phyloP scores from a whole-genome alignment of 495 filamentous ascomycete genomes.

The Hyaloscypha variabilis region DNA sequence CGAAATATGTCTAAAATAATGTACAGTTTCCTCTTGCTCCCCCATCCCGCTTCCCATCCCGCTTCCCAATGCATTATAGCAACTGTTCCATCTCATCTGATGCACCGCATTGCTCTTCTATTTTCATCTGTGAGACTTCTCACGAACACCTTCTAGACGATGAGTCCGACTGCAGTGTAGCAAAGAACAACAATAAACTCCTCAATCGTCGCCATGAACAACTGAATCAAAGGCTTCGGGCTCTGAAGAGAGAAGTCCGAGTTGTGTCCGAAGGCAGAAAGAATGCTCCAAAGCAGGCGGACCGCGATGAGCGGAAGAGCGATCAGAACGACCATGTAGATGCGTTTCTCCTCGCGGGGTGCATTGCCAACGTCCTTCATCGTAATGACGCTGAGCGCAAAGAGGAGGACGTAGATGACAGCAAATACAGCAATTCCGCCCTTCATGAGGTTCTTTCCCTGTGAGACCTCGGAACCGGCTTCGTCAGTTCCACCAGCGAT shows the following conservation, averaged over 20 bases:
- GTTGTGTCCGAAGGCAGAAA: constrained; percentile 38
- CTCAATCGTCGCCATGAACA: constrained; percentile 45
- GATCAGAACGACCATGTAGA: constrained; percentile 37
- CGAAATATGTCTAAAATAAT: no score
- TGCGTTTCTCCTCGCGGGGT: constrained; percentile 34
- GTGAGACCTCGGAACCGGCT: constrained; percentile 18
- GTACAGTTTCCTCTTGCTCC: no score
- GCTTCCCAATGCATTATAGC: no score
- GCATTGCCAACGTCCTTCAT: constrained; percentile 29
- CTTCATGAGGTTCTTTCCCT: constrained; percentile 24
- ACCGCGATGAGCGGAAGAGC: constrained; percentile 42
- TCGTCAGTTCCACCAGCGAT: constrained; percentile 33
- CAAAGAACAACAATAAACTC: constrained; percentile 42
- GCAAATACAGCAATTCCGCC: constrained; percentile 29
- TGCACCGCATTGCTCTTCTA: neutral
- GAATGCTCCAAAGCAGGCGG: constrained; percentile 40
- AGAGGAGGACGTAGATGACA: constrained; percentile 25
- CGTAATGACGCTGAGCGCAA: constrained; percentile 21
- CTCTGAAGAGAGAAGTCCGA: constrained; percentile 36
- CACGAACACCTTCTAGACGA: neutral
- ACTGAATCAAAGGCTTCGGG: constrained; percentile 37
- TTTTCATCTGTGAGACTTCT: neutral
- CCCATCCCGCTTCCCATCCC: no score
- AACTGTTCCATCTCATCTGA: no score
- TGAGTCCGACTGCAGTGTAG: constrained; percentile 40